These are phyloP conservation scores for Hypoxylon crocopeplum DNA, from an alignment of 495 filamentous ascomycete genomes.

Conservation along the genomic window DNA sequence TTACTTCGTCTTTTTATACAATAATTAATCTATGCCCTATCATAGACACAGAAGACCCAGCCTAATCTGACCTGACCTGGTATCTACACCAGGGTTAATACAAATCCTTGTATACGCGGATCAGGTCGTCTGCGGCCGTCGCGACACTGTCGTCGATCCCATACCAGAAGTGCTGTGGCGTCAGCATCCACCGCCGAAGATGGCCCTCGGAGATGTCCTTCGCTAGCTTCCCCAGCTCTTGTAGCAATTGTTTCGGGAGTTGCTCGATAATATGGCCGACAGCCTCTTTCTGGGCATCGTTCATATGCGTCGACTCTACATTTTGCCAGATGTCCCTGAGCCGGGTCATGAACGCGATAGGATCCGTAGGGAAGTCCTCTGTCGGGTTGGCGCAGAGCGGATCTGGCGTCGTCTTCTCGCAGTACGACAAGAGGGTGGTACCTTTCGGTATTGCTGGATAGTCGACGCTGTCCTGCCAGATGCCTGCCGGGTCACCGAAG, in stretches of 20 bases:
- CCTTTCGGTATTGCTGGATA: constrained; percentile 20
- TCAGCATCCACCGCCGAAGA: constrained; percentile 36
- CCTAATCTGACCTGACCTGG: too few relatives aligned
- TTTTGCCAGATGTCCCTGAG: constrained; percentile 25
- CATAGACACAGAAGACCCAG: too few relatives aligned
- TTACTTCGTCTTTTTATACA: too few relatives aligned
- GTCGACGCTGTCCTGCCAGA: constrained; percentile 28
- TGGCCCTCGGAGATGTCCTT: constrained; percentile 26
- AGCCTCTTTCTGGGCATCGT: constrained; percentile 27
- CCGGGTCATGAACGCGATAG: constrained; percentile 14
- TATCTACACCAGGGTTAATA: background rate
- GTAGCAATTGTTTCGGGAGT: constrained; percentile 26
- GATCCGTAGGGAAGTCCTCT: constrained; percentile 19
- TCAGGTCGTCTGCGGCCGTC: constrained; percentile 22
- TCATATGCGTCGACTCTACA: constrained; percentile 31
- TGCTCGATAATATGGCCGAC: constrained; percentile 22
- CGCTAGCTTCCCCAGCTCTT: constrained; percentile 19
- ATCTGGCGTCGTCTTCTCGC: constrained; percentile 27
- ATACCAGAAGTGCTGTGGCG: constrained; percentile 38
- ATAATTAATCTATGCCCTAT: too few relatives aligned
- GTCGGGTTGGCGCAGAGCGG: constrained; percentile 22
- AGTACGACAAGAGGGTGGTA: constrained; percentile 24
- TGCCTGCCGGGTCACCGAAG: constrained; percentile 29
- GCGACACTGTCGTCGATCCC: constrained; percentile 28
- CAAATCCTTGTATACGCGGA: constrained; percentile 17